phyloP scores from a whole-genome alignment of 208 protist species.

The Angomonas deanei region DNA sequence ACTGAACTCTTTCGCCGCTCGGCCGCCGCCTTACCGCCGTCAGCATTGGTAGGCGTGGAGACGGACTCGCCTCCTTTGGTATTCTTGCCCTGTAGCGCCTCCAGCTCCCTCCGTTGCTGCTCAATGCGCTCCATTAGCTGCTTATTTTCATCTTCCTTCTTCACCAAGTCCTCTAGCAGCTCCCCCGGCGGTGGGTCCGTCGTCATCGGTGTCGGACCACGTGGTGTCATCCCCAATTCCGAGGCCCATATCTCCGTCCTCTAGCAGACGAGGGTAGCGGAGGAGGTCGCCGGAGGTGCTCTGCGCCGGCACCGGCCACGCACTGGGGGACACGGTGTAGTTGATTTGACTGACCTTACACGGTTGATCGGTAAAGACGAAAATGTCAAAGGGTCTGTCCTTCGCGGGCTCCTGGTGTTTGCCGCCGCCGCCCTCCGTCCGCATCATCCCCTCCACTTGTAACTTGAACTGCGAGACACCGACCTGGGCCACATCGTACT shows the following conservation, averaged over 20 bases:
- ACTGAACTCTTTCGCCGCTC: background rate
- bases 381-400: conserved; percentile 69
- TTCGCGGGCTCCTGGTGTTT: conserved; percentile 49
- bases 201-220: conserved; percentile 31
- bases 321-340: conserved; percentile 68
- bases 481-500: conserved; percentile 37
- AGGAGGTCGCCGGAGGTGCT: conserved; percentile 61
- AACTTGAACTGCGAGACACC: conserved; percentile 33
- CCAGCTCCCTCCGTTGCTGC: conserved; percentile 46
- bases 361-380: conserved; percentile 68
- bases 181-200: conserved; percentile 30
- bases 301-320: conserved; percentile 57
- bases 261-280: conserved; percentile 48
- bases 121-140: conserved; percentile 37
- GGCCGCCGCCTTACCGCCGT: background rate
- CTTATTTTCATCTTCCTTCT: conserved; percentile 49
- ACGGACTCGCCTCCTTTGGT: background rate
- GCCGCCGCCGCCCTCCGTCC: conserved; percentile 16
- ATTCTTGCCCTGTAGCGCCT: conserved; percentile 20
- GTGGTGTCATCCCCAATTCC: conserved; percentile 38
- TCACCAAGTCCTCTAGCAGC: conserved; percentile 42
- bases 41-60: background rate
- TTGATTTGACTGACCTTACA: conserved; percentile 57
- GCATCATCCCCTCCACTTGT: conserved; percentile 76
- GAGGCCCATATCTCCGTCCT: conserved; percentile 36